A percentile compares a stretch with the other conserved stretches of the same genome.
Evolutionary conservation across 768 basidiomycete species (phyloP).

Genomic region (Macrolepiota albuminosa): DNA sequence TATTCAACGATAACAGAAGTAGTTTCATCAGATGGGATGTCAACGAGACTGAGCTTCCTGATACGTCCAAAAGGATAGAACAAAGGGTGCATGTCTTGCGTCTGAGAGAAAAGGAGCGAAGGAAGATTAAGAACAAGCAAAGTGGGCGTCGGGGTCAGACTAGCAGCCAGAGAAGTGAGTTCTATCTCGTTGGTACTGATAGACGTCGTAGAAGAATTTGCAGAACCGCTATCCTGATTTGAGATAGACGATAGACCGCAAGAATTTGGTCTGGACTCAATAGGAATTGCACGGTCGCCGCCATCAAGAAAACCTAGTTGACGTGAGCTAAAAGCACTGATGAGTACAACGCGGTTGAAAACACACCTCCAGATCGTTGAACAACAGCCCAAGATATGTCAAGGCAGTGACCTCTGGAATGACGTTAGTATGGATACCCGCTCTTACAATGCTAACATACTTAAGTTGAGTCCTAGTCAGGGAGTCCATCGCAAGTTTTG

Average conservation of each 20-base stretch:
- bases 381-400: constrained; percentile 88
- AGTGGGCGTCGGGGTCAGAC: constrained; percentile 39
- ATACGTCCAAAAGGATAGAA: constrained; percentile 69
- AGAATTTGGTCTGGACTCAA: constrained; percentile 40
- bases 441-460: constrained; percentile 28
- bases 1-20: constrained; percentile 66
- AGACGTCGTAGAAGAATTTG: constrained; percentile 31
- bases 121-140: constrained; percentile 66
- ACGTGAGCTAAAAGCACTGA: constrained; percentile 1
- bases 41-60: constrained; percentile 53
- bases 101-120: constrained; percentile 59
- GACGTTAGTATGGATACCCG: not conserved
- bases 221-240: constrained; percentile 19
- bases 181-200: constrained; percentile 26
- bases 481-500: constrained; percentile 59
- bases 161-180: constrained; percentile 26
- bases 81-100: constrained; percentile 65
- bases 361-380: constrained; percentile 73
- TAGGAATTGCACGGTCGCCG: constrained; percentile 66
- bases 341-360: not conserved
- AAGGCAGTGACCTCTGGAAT: constrained; percentile 60
- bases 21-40: constrained; percentile 33
- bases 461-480: constrained; percentile 68
- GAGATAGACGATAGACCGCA: constrained; percentile 13
- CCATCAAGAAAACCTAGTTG: constrained; percentile 71